Base-by-base conservation (phyloP, 768 basidiomycete species). In the Naematelia encephala region DNA sequence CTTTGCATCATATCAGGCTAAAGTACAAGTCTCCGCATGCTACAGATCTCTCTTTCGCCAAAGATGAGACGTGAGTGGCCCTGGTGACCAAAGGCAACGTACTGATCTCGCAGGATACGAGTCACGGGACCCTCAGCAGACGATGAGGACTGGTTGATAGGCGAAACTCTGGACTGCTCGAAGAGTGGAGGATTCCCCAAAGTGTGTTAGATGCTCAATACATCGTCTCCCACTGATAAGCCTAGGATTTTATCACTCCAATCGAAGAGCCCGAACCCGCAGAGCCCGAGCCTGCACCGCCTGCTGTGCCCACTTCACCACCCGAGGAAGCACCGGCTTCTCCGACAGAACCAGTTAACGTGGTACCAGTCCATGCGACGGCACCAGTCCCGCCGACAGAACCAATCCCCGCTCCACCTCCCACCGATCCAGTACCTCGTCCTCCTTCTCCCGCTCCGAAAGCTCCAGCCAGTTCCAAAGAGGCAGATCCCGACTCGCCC, bases 81-180 rank as follows among this genome's bases (percentile, higher is more conserved):
- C n/a, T 19, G 54, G 19, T 54, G n/a, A 51, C 16, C 28, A 26
- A 28, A 11, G 22, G 14, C 48, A 25, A 45, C 11, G 8, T 5
- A n/a, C 56, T 66, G 43, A 56, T 30, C 10, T 10, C 34, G 0
- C 23, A 77, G 75, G 2, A 73, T 77, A 21, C 64, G 75, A 39
- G 75, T 77, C 5, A 73, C 70, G 1, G 75, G 75, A 1, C 71
- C 70, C 2, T 69, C 66, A 4, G 47, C 52, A 0, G 73, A 77
- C 27, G 75, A 77, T 54, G 75, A 77, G 55, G 75, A 77, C 54
- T 77, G 75, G 75, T 54, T 77, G 27, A 42, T 73, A 2, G 75
- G 75, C 4, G 75, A 77, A 57, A 66, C 62, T 27, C 26, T 77
- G 12, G 75, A 77, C 59, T 73, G 75, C 14, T 64, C 65, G 11